Evolutionary conservation across 2,329 filamentous ascomycete species (phyloP).

Genomic region (Fusarium avenaceum): DNA sequence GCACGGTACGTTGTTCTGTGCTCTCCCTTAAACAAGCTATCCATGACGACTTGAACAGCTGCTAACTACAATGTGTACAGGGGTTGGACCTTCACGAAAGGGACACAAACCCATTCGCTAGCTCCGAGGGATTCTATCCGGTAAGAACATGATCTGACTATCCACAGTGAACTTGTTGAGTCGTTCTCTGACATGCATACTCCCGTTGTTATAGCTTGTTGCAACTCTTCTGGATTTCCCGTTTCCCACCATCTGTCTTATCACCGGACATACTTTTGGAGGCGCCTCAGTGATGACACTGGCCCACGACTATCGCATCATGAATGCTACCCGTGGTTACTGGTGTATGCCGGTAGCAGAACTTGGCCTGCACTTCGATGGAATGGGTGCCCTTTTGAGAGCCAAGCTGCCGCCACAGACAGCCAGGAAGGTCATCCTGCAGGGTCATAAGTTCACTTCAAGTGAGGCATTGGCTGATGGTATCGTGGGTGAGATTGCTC

Average conservation of each 20-base stretch:
- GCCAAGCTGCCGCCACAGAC: conserved; percentile 7
- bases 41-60: background rate
- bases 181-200: background rate
- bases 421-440: background rate
- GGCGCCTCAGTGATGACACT: conserved; percentile 10
- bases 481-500: background rate
- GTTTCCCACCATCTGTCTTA: conserved; percentile 6
- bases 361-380: conserved; percentile 4
- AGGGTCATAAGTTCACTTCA: conserved; percentile 6
- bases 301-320: conserved; percentile 12
- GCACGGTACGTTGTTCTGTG: background rate
- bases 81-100: background rate
- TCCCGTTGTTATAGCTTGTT: background rate
- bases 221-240: conserved; percentile 9
- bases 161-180: background rate
- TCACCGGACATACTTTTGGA: conserved; percentile 7
- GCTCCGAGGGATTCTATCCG: conserved; percentile 8
- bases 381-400: conserved; percentile 9
- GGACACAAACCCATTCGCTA: conserved; percentile 8
- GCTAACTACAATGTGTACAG: background rate
- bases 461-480: conserved; percentile 9
- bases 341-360: conserved; percentile 11
- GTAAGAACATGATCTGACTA: background rate
- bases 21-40: background rate
- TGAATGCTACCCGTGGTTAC: conserved; percentile 3